Conservation (phyloP, 2,329 filamentous ascomycete genomes). For the Clonostachys sp. region DNA sequence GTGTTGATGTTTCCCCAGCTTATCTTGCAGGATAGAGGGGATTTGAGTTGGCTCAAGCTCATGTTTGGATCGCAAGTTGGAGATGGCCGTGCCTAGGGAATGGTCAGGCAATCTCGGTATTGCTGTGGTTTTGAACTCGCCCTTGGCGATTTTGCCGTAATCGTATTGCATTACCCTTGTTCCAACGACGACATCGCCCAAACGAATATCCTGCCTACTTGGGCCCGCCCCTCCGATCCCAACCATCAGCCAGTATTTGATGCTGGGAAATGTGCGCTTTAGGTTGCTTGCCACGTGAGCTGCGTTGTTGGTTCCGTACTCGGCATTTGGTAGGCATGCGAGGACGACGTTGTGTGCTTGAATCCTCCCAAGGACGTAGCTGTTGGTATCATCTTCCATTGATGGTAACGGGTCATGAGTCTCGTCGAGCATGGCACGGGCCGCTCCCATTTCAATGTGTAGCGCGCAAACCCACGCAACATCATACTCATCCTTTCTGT, state of each 20-base stretch:
- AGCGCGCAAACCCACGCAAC: slow-evolving; percentile 12
- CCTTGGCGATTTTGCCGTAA: slow-evolving; percentile 6
- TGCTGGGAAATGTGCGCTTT: slow-evolving; percentile 5
- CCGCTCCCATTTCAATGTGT: slow-evolving; percentile 6
- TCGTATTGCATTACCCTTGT: slow-evolving; percentile 12
- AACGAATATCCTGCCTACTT: slow-evolving; percentile 6
- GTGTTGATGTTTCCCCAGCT: not conserved
- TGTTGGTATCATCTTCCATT: slow-evolving; percentile 3
- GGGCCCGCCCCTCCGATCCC: slow-evolving; percentile 18
- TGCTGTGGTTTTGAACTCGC: not conserved
- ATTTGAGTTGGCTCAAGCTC: not conserved
- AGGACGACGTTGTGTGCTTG: slow-evolving; percentile 9
- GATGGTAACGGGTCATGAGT: slow-evolving; percentile 1
- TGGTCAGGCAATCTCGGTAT: not conserved
- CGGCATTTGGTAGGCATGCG: slow-evolving; percentile 7
- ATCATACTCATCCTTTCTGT: slow-evolving; percentile 4
- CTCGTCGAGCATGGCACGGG: slow-evolving; percentile 10
- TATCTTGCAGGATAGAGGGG: not conserved
- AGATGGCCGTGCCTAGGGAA: slow-evolving; percentile 3
- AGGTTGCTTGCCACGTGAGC: slow-evolving; percentile 7
- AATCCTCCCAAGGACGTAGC: slow-evolving; percentile 7
- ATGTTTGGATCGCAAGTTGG: not conserved
- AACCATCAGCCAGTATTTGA: slow-evolving; percentile 11
- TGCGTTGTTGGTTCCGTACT: slow-evolving; percentile 8
- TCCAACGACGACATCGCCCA: slow-evolving; percentile 14